Base-by-base conservation (phyloP, 1,139 yeast genomes). In the Yamadazyma spencermartinsiae region DNA sequence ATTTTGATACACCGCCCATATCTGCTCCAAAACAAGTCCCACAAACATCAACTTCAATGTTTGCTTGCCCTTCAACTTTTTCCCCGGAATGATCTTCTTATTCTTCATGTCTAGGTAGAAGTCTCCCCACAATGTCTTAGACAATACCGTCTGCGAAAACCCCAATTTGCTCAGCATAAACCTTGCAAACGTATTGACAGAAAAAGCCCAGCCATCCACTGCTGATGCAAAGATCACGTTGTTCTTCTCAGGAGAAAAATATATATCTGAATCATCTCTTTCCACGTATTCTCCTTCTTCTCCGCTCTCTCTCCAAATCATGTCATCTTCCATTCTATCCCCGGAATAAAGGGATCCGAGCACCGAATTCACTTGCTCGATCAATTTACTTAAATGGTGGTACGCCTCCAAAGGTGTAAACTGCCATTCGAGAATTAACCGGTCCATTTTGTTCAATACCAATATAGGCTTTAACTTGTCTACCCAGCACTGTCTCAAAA, bases 191-290 rank as follows among this genome's bases (percentile, higher is more conserved):
- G 94, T 96, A 42, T 86, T 80, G 28, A 94, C 72, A 36, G 89
- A 86, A 61, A 94, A 94, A 0, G 98, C 98, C 98, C 98, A 94
- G 4, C 98, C 98, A 61, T 92, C 98, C 17, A 86, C 72, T 0
- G 98, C 98, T 30, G 95, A 84, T 1, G 96, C 90, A 66, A 94
- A 92, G 1, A 94, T 81, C 5, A 94, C 98, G 56, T 94, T 94
- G 58, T 90, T 89, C 54, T 79, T 76, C 38, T 86, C 89, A 0
- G 99, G 98, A 9, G 88, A 76, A 50, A 94, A 94, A 56, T 94
- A 94, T 29, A 92, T 65, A 50, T 85, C 94, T 34, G 84, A 80
- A 58, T 92, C 98, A 49, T 82, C 86, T 47, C 74, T 76, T 51
- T 88, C 97, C 10, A 82, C 74, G 54, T 73, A 86, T 40, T 81